Conservation (phyloP, 139 green algal genomes). For the Chlamydomonas asymmetrica region DNA sequence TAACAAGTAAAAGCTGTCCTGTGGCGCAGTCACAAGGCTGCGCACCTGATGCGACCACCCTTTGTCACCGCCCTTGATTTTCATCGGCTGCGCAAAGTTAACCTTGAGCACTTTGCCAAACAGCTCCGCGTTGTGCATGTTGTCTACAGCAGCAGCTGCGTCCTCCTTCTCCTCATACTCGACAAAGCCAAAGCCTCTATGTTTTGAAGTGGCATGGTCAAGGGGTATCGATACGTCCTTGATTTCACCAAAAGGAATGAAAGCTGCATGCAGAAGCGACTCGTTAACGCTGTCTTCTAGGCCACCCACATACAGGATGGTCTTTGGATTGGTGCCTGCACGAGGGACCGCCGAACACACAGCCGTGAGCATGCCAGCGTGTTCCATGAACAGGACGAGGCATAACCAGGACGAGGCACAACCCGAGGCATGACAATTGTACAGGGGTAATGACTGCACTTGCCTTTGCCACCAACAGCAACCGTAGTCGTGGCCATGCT, state of each 20-base stretch:
- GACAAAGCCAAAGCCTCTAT: conserved; percentile 92
- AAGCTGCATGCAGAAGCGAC: conserved; percentile 86
- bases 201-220: conserved; percentile 78
- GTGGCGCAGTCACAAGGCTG: too few relatives aligned
- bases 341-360: too few relatives aligned
- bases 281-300: conserved; percentile 92
- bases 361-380: too few relatives aligned
- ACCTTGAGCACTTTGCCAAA: conserved; percentile 70
- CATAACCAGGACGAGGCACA: too few relatives aligned
- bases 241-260: conserved; percentile 97
- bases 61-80: conserved; percentile 93
- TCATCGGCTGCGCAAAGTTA: conserved; percentile 90
- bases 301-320: conserved; percentile 89
- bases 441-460: too few relatives aligned
- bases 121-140: conserved; percentile 95
- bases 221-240: conserved; percentile 95
- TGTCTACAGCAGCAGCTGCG: conserved; percentile 90
- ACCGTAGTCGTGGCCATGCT: conserved; percentile 51
- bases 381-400: too few relatives aligned
- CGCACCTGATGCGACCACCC: conserved; percentile 71
- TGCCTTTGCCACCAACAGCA: conserved; percentile 55
- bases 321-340: conserved; percentile 90
- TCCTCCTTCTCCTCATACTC: conserved; percentile 92
- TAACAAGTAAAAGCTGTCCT: too few relatives aligned
- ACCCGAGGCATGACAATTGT: too few relatives aligned